These are phyloP conservation scores for Metschnikowia vanudenii DNA, from an alignment of 805 yeast species.

Conservation along the genomic window DNA sequence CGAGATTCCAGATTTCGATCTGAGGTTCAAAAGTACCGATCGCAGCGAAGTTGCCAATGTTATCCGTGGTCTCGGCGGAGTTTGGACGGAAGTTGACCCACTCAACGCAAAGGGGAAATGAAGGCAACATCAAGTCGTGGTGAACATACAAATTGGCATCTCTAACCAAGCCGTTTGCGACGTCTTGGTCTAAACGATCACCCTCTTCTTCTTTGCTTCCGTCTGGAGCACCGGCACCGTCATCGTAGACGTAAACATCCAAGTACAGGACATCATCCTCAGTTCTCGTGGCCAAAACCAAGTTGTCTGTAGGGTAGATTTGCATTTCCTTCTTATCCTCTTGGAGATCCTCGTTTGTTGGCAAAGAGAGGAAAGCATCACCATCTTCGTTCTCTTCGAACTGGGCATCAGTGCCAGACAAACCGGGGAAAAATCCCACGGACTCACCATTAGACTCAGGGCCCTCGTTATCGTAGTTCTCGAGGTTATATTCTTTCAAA, in stretches of 20 bases:
- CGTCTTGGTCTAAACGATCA: conserved; percentile 69
- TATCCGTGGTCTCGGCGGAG: conserved; percentile 27
- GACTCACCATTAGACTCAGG: conserved; percentile 54
- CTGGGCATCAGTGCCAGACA: conserved; percentile 56
- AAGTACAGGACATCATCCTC: conserved; percentile 92
- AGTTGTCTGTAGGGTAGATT: conserved; percentile 84
- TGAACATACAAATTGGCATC: conserved; percentile 84
- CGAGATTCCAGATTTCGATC: conserved; percentile 95
- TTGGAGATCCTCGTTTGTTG: conserved; percentile 57
- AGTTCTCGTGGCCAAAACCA: conserved; percentile 88
- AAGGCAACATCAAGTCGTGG: conserved; percentile 95
- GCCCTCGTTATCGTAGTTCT: conserved; percentile 67
- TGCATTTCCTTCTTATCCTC: conserved; percentile 85
- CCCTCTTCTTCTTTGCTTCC: conserved; percentile 66
- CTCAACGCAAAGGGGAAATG: conserved; percentile 94
- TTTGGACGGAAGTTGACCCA: conserved; percentile 81
- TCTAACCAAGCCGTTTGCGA: conserved; percentile 68
- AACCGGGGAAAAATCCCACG: conserved; percentile 69
- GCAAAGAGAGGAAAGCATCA: conserved; percentile 61
- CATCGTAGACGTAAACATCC: conserved; percentile 93
- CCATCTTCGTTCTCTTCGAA: conserved; percentile 44
- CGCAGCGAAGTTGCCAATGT: conserved; percentile 89
- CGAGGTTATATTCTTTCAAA: conserved; percentile 82
- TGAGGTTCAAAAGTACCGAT: conserved; percentile 97
- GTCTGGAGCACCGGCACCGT: conserved; percentile 81